phyloP scores from a whole-genome alignment of 1,284 basidiomycete genomes.

The Sporisorium graminicola region DNA sequence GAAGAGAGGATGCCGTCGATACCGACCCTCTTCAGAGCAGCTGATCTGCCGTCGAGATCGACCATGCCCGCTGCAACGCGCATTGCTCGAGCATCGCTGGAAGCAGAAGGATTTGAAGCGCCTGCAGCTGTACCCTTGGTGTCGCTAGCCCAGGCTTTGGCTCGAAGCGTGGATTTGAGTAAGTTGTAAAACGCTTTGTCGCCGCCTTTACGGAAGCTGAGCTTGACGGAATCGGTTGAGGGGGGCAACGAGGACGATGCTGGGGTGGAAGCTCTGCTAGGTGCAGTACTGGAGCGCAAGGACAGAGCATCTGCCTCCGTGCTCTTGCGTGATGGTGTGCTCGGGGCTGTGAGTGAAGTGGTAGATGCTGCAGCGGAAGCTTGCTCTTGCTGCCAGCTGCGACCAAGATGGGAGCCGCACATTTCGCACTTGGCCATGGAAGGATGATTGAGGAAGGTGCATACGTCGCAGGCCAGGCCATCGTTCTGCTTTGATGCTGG shows the following conservation, averaged over 20 bases:
- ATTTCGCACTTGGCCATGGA: slow-evolving; percentile 85
- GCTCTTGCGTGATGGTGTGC: slow-evolving; percentile 36
- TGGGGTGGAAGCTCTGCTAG: slow-evolving; percentile 72
- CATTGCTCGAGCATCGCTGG: slow-evolving; percentile 13
- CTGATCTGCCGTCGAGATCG: slow-evolving; percentile 52
- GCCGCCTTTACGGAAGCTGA: slow-evolving; percentile 92
- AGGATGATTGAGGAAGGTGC: slow-evolving; percentile 91
- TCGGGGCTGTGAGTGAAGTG: slow-evolving; percentile 24
- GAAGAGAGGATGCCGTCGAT: slow-evolving; percentile 48
- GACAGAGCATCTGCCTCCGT: slow-evolving; percentile 38
- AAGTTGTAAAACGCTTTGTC: slow-evolving; percentile 85
- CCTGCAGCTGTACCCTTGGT: slow-evolving; percentile 4
- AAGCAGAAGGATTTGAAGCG: not conserved
- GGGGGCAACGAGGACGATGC: slow-evolving; percentile 74
- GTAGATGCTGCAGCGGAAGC: slow-evolving; percentile 39
- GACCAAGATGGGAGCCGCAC: slow-evolving; percentile 79
- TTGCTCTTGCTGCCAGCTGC: slow-evolving; percentile 40
- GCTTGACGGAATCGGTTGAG: slow-evolving; percentile 71
- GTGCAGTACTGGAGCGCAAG: slow-evolving; percentile 31
- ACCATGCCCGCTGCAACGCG: slow-evolving; percentile 37
- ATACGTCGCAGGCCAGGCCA: slow-evolving; percentile 77
- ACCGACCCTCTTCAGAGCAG: slow-evolving; percentile 45
- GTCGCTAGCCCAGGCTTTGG: slow-evolving; percentile 78
- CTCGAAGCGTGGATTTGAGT: slow-evolving; percentile 81
- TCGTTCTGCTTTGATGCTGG: slow-evolving; percentile 1